Evolutionary conservation across 805 yeast genomes (phyloP).

Genomic region (Wickerhamomyces hampshirensis): DNA sequence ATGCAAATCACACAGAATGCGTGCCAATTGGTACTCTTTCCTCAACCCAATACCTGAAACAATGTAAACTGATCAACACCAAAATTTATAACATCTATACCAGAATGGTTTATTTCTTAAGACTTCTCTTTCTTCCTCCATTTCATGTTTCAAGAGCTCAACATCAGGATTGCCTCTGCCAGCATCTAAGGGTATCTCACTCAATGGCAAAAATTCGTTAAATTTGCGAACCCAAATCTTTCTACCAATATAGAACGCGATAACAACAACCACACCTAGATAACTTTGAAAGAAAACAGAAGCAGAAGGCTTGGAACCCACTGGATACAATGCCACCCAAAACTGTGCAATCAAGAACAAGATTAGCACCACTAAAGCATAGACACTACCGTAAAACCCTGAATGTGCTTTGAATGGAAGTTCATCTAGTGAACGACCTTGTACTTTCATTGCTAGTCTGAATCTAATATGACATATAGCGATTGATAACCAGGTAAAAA

Average conservation of each 20-base stretch:
- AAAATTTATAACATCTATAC: constrained; percentile 49
- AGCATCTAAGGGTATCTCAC: constrained; percentile 53
- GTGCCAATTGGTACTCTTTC: too few relatives aligned
- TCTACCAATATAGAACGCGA: constrained; percentile 35
- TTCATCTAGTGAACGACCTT: constrained; percentile 37
- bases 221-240: constrained; percentile 40
- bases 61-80: too few relatives aligned
- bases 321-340: constrained; percentile 44
- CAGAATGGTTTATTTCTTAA: constrained; percentile 41
- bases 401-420: constrained; percentile 38
- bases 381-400: constrained; percentile 39
- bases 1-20: too few relatives aligned
- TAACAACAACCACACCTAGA: constrained; percentile 38
- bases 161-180: constrained; percentile 61
- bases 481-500: constrained; percentile 48
- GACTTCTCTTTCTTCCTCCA: constrained; percentile 50
- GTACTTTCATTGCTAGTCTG: constrained; percentile 39
- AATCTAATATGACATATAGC: constrained; percentile 40
- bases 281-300: constrained; percentile 35
- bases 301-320: constrained; percentile 32
- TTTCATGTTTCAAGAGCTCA: constrained; percentile 51
- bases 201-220: constrained; percentile 36
- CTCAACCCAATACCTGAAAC: too few relatives aligned
- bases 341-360: constrained; percentile 40
- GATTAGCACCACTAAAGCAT: constrained; percentile 31